Conservation (phyloP, 306 rosid genomes). For the Phaseolus lunatus region DNA sequence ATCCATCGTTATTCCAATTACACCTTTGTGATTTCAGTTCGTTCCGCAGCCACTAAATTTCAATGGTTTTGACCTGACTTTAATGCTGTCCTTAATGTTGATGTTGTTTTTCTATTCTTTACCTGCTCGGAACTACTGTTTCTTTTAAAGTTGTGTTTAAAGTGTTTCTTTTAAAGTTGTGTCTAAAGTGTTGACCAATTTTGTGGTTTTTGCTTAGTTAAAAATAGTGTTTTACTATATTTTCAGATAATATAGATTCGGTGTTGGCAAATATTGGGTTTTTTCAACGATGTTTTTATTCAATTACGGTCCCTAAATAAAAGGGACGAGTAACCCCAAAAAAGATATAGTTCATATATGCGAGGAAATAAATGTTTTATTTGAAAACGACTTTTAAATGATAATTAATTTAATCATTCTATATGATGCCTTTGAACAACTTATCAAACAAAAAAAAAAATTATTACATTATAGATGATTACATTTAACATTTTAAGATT, state of each 20-base stretch:
- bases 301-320: not conserved
- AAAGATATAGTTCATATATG: not conserved
- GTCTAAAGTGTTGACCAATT: not conserved
- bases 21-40: no score
- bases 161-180: no score
- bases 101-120: not conserved
- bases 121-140: not conserved
- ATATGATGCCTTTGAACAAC: not conserved
- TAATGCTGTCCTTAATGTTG: not conserved
- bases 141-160: not conserved
- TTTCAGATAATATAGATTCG: not conserved
- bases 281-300: not conserved
- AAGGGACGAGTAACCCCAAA: not conserved
- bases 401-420: no score
- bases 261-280: not conserved
- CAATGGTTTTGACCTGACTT: not conserved
- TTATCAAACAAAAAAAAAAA: not conserved
- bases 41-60: not conserved
- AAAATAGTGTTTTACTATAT: not conserved
- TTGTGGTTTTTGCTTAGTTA: not conserved
- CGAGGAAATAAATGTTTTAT: not conserved
- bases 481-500: not conserved
- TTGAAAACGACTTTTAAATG: not conserved
- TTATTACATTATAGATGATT: not conserved
- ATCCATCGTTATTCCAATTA: no score